A percentile compares a stretch with the other conserved stretches of the same genome.
These are phyloP conservation scores for Rosa persica DNA, from an alignment of 306 rosid genomes.

Conservation along the genomic window DNA sequence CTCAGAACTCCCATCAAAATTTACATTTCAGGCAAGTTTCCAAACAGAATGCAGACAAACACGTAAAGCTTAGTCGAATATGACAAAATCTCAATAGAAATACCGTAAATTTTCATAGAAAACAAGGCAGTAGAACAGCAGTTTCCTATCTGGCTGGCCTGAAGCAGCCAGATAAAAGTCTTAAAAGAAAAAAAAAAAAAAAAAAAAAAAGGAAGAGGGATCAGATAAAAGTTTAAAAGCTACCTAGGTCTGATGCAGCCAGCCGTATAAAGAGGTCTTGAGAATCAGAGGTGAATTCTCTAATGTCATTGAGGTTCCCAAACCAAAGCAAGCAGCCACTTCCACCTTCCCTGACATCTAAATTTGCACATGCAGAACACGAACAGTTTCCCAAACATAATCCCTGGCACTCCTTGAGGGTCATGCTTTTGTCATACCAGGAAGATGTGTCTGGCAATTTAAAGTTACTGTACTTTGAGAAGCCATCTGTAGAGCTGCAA, in stretches of 20 bases:
- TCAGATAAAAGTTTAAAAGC: neutral
- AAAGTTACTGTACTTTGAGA: slow-evolving; percentile 17
- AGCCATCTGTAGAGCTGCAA: slow-evolving; percentile 32
- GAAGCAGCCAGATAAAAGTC: neutral
- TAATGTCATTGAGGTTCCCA: slow-evolving; percentile 31
- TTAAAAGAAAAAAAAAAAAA: too few relatives aligned
- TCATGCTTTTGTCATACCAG: slow-evolving; percentile 23
- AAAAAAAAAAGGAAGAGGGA: neutral
- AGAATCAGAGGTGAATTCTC: neutral
- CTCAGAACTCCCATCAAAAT: neutral
- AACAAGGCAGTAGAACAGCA: neutral
- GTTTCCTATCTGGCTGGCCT: neutral
- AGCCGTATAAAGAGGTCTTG: slow-evolving; percentile 20
- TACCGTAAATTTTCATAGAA: neutral
- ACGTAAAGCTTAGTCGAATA: neutral
- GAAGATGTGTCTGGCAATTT: slow-evolving; percentile 31
- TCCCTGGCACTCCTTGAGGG: slow-evolving; percentile 22
- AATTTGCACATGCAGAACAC: slow-evolving; percentile 45
- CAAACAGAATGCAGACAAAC: neutral
- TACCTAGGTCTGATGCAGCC: slow-evolving; percentile 12
- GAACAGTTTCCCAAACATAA: slow-evolving; percentile 42
- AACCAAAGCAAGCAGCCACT: slow-evolving; percentile 48
- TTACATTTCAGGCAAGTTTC: neutral
- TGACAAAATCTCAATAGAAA: too few relatives aligned
- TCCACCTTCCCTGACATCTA: slow-evolving; percentile 19